A percentile compares a stretch with the other conserved stretches of the same genome.
Evolutionary conservation across 257 asterid species (phyloP).

Genomic region (Scutellaria baicalensis): DNA sequence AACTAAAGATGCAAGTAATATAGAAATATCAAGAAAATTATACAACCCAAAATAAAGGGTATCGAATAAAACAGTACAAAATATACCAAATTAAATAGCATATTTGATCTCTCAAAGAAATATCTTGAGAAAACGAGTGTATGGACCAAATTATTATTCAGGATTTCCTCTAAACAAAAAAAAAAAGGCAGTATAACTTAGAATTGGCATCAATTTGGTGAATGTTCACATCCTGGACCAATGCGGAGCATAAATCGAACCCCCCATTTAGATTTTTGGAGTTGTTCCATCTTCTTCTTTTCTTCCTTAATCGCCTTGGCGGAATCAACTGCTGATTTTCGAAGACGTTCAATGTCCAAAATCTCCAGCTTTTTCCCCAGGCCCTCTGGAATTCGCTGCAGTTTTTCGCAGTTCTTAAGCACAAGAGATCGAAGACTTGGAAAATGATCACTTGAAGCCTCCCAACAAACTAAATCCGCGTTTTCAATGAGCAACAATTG

Average conservation of each 20-base stretch:
- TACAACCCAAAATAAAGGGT: too few species aligned
- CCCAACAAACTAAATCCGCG: conserved; percentile 30
- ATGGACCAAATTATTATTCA: too few species aligned
- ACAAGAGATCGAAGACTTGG: conserved; percentile 24
- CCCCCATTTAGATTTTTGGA: not conserved
- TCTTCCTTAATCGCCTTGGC: conserved; percentile 6
- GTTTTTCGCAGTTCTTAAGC: conserved; percentile 22
- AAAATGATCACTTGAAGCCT: conserved; percentile 17
- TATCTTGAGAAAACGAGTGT: too few species aligned
- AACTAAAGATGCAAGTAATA: too few species aligned
- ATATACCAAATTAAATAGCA: too few species aligned
- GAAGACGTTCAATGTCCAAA: conserved; percentile 16
- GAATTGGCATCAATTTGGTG: not conserved
- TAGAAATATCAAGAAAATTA: too few species aligned
- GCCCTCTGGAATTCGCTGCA: conserved; percentile 19
- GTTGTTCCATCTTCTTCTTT: not conserved
- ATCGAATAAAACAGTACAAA: too few species aligned
- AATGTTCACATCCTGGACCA: conserved; percentile 7
- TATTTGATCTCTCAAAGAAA: too few species aligned
- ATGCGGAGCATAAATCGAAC: conserved; percentile 7
- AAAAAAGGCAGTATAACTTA: too few species aligned
- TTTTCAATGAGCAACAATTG: conserved; percentile 21
- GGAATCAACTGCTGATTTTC: conserved; percentile 7
- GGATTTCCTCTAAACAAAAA: too few species aligned
- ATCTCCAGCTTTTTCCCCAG: conserved; percentile 15